Base-by-base conservation (phyloP, 2,329 filamentous ascomycete species). In the Diplocarpon rosae region DNA sequence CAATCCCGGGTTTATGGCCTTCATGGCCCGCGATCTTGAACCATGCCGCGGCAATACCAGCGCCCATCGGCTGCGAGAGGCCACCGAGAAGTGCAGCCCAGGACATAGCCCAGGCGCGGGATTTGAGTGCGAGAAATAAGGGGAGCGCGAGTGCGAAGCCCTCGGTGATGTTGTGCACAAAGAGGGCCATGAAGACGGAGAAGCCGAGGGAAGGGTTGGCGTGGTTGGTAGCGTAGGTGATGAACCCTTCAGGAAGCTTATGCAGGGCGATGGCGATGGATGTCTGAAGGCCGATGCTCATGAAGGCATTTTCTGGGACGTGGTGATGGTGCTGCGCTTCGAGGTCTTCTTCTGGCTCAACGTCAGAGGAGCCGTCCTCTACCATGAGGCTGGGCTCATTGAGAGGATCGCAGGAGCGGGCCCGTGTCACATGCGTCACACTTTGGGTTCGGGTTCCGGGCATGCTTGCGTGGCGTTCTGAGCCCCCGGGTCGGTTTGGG, bases 121-220 rank as follows among this genome's bases (percentile, higher is more conserved):
- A 90, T 50, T 82, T 76, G 28, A 95, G 76, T 1, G 92, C 92
- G 58, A 98, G 84, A 64, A 94, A 98, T 0, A 98, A 71, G 0
- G 92, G 92, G 0, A 98, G 68, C 0, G 88, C 87, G 74, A 98
- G 83, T 50, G 89, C 86, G 61, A 96, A 96, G 1, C 92, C 92
- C 67, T 98, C 92, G 24, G 87, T 89, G 58, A 98, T 94, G 66
- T 96, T 98, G 72, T 98, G 92, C 47, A 98, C 90, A 61, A 95
- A 95, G 7, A 98, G 75, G 0, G 92, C 90, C 63, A 96, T 76
- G 66, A 98, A 98, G 43, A 98, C 87, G 42, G 85, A 84, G 64
- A 95, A 79, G 15, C 92, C 92, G 0, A 98, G 76, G 0, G 75
- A 71, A 0, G 92, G 89, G 62, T 89, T 96, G 11, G 88, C 90